These are phyloP conservation scores for Magnaporthiopsis poae DNA, from an alignment of 2,329 filamentous ascomycete species.

Conservation along the genomic window DNA sequence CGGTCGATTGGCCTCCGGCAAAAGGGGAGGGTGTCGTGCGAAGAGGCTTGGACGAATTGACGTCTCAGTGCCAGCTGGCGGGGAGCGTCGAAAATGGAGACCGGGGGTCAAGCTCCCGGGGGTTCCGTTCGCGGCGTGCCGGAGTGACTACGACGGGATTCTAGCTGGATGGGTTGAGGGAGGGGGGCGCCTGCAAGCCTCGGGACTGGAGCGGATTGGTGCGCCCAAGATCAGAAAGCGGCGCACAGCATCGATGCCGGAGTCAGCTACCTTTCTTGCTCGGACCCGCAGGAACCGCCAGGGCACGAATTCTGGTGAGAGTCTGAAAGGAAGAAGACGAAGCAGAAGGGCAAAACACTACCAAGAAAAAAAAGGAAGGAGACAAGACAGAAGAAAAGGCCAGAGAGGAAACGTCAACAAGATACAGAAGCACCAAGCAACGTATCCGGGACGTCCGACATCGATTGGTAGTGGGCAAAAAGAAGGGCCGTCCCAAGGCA, in stretches of 20 bases:
- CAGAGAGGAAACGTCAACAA: neutral
- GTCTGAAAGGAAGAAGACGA: neutral
- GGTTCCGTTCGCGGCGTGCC: neutral
- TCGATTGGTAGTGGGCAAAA: neutral
- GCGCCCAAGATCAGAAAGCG: neutral
- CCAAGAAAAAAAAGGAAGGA: neutral
- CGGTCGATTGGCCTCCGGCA: neutral
- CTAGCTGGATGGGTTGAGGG: neutral
- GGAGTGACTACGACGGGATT: neutral
- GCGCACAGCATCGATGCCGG: neutral
- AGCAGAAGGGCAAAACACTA: neutral
- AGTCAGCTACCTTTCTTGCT: neutral
- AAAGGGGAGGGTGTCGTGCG: neutral
- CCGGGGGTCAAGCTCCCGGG: neutral
- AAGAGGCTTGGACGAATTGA: neutral
- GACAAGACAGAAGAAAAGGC: neutral
- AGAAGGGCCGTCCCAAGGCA: neutral
- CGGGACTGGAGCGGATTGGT: neutral
- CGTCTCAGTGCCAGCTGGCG: neutral
- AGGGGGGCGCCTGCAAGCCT: neutral
- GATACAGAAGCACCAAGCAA: neutral
- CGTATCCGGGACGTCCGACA: neutral
- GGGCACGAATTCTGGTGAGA: neutral
- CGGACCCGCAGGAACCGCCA: neutral
- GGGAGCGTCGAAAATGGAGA: neutral